phyloP scores from a whole-genome alignment of 2,329 filamentous ascomycete species.

The Bipolaris zeicola region DNA sequence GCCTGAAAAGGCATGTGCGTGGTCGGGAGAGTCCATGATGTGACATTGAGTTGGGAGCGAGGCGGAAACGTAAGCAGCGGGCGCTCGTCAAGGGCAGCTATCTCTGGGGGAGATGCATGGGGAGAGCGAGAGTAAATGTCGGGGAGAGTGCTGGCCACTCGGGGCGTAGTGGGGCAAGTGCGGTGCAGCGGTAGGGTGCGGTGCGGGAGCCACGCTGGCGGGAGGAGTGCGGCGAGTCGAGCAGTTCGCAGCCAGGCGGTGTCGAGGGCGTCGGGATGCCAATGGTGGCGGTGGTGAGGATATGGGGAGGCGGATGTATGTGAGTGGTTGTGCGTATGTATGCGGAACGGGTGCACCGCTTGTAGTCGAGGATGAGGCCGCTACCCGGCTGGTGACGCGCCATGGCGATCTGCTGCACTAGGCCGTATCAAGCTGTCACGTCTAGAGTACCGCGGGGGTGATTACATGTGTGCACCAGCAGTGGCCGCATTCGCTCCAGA shows the following conservation, averaged over 20 bases:
- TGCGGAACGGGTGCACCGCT: background rate
- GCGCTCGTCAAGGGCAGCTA: slow-evolving; percentile 4
- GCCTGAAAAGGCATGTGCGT: slow-evolving; percentile 44
- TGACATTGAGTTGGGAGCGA: slow-evolving; percentile 29
- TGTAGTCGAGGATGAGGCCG: slow-evolving; percentile 16
- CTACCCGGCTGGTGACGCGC: slow-evolving; percentile 9
- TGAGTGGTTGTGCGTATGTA: background rate
- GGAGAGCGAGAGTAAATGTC: slow-evolving; percentile 1
- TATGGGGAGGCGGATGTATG: too few relatives aligned
- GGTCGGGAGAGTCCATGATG: slow-evolving; percentile 44
- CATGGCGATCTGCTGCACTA: slow-evolving; percentile 12
- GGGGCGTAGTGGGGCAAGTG: slow-evolving; percentile 14
- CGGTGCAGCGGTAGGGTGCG: slow-evolving; percentile 6
- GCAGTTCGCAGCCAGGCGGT: background rate
- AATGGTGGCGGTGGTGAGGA: background rate
- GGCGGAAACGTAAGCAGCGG: background rate
- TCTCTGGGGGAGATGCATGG: slow-evolving; percentile 14
- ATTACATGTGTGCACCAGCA: slow-evolving; percentile 1
- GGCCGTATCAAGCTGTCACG: slow-evolving; percentile 10
- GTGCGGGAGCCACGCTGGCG: background rate
- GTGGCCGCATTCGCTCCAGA: background rate
- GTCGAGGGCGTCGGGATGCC: background rate
- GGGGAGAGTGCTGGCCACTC: slow-evolving; percentile 11
- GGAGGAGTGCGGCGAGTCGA: background rate
- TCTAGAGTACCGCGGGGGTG: background rate